Evolutionary conservation across 768 basidiomycete species (phyloP), one percentile per base, ranked within the genome.

Genomic region (Russula abietina): DNA sequence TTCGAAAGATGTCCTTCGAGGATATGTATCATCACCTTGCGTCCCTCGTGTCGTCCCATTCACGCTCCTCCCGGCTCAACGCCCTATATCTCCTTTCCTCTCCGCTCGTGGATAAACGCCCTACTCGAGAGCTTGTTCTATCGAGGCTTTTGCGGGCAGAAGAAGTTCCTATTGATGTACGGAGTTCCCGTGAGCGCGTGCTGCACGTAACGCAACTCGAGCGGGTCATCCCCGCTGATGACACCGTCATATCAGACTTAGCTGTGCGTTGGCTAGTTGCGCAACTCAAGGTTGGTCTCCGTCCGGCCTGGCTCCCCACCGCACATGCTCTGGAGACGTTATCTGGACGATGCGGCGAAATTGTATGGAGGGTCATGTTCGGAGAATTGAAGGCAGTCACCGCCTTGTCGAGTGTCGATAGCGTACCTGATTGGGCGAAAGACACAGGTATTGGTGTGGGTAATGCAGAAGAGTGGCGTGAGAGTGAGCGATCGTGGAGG

Each of bases 211-310:
- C 84, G 4, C 81, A 88, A 56, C 80, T 95, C 2, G 85, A 81
- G 1, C 81, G 84, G 63, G 78, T 82, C 6, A 79, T 89, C 50
- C 76, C 74, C 50, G 80, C 81, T 11, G 83, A 79, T 3, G 83
- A 86, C 52, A 76, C 78, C 43, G 69, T 78, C 43, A 82, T 82
- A 19, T 84, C 85, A 0, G 86, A 90, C 61, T 69, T 91, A 6
- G 85, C 83, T 61, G 75, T 80, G 7, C 73, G 86, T 46, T 94
- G 92, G 89, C 71, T 93, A 59, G 28, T 69, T 88, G 91, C 89
- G 7, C 95, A 97, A 71, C 78, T 98, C 57, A 98, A 98, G 76
- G 89, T 98, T 64, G 96, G 94, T 71, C 76, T 98, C 50, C 83
- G 91, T 32, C 97, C 97, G 0, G 71, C 97, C 17, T 99, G 95